Evolutionary conservation across 75 land plant species (phyloP).

Genomic region (Picea glauca): DNA sequence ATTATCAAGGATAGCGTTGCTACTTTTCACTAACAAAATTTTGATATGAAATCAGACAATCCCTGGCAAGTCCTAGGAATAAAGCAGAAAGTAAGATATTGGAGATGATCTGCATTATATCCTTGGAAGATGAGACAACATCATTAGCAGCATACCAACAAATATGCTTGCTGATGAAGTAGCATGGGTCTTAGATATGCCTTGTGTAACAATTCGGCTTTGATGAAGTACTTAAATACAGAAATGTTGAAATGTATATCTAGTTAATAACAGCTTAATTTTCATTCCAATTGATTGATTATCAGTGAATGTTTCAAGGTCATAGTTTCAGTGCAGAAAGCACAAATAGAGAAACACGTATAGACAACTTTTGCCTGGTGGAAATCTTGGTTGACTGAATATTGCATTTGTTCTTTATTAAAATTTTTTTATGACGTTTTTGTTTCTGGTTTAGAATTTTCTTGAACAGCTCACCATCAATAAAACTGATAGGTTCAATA

Average conservation of each 20-base stretch:
- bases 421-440: background rate
- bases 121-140: background rate
- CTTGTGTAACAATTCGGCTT: background rate
- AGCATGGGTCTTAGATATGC: background rate
- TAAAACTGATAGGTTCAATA: background rate
- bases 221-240: background rate
- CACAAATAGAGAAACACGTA: background rate
- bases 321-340: background rate
- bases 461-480: background rate
- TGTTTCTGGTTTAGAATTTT: background rate
- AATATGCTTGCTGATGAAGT: background rate
- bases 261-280: background rate
- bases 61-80: background rate
- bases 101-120: background rate
- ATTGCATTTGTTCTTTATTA: constrained; percentile 2
- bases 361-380: background rate
- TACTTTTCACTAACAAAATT: background rate
- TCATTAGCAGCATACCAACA: background rate
- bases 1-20: background rate
- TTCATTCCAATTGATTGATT: constrained; percentile 2
- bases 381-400: background rate
- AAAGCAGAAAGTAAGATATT: background rate
- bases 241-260: background rate
- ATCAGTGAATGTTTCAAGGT: background rate
- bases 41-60: background rate